These are phyloP conservation scores for Nakaseomyces glabratus DNA, from an alignment of 1,139 yeast genomes.

Conservation along the genomic window DNA sequence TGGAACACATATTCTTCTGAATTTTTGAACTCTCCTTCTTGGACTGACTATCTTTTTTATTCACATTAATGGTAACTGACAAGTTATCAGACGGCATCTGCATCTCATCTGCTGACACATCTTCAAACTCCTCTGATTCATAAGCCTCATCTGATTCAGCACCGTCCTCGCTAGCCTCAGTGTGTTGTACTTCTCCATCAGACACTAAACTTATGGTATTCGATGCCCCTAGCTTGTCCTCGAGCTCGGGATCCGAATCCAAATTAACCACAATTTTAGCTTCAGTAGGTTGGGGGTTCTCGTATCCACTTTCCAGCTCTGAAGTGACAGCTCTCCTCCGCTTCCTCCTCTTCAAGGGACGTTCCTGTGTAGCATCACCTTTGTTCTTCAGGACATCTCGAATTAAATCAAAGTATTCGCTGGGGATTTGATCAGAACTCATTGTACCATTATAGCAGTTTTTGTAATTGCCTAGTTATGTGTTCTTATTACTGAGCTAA, in stretches of 20 bases:
- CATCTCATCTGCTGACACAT: conserved; percentile 29
- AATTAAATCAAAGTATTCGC: conserved; percentile 34
- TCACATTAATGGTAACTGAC: conserved; percentile 20
- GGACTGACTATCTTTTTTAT: conserved; percentile 8
- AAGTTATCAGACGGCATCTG: conserved; percentile 17
- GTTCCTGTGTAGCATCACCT: conserved; percentile 9
- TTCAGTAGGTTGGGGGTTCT: conserved; percentile 6
- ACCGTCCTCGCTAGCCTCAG: conserved; percentile 13
- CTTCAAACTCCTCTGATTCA: conserved; percentile 36
- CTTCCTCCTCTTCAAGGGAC: conserved; percentile 19
- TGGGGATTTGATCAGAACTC: conserved; percentile 25
- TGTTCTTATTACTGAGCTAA: too few relatives aligned
- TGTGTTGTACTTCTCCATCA: conserved; percentile 6
- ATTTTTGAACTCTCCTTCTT: conserved; percentile 22
- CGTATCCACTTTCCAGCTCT: conserved; percentile 3
- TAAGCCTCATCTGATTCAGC: conserved; percentile 26
- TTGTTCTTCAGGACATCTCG: conserved; percentile 28
- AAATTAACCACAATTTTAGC: conserved; percentile 15
- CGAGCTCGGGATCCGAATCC: conserved; percentile 20
- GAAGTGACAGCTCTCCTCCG: conserved; percentile 11
- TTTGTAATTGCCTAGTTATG: too few relatives aligned
- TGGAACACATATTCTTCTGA: conserved; percentile 34
- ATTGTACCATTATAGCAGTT: too few relatives aligned
- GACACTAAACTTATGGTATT: too few relatives aligned
- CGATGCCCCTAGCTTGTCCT: too few relatives aligned